Evolutionary conservation across 2,329 filamentous ascomycete genomes (phyloP).

Genomic region (Anisogramma anomala): DNA sequence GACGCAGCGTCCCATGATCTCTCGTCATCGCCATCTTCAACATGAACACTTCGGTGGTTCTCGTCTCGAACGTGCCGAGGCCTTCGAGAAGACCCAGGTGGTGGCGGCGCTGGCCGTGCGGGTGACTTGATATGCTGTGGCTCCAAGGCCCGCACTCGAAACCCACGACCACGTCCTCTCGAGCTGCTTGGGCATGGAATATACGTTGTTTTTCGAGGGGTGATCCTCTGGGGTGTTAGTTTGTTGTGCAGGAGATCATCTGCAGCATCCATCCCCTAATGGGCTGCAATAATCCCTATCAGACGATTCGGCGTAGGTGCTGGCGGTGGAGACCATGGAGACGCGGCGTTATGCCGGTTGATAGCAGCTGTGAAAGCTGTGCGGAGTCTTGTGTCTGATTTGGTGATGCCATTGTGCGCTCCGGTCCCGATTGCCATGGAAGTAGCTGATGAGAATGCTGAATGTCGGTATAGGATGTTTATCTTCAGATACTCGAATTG

Average conservation of each 20-base stretch:
- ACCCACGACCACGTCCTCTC: conserved; percentile 13
- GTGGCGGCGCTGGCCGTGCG: not conserved
- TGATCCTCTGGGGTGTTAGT: conserved; percentile 2
- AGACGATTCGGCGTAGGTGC: conserved; percentile 28
- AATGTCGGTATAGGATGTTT: conserved; percentile 43
- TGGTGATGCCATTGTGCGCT: conserved; percentile 23
- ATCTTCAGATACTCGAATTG: conserved; percentile 39
- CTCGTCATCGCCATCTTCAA: not conserved
- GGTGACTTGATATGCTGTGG: not conserved
- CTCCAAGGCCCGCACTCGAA: not conserved
- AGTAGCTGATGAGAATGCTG: conserved; percentile 33
- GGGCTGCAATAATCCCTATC: conserved; percentile 32
- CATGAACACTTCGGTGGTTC: not conserved
- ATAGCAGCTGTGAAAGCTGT: conserved; percentile 42
- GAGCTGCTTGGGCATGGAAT: conserved; percentile 1
- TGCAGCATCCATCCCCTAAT: conserved; percentile 37
- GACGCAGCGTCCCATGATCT: conserved; percentile 1
- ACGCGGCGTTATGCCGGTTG: conserved; percentile 34
- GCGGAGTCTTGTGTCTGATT: conserved; percentile 37
- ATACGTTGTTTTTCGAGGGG: conserved; percentile 13
- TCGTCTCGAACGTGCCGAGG: not conserved
- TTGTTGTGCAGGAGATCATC: conserved; percentile 29
- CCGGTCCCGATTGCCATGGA: not conserved
- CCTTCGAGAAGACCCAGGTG: not conserved
- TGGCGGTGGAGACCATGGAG: conserved; percentile 39